Evolutionary conservation across 129 eudicot species (phyloP), one percentile per base, ranked within the genome.

Genomic region (Deinandra increscens): DNA sequence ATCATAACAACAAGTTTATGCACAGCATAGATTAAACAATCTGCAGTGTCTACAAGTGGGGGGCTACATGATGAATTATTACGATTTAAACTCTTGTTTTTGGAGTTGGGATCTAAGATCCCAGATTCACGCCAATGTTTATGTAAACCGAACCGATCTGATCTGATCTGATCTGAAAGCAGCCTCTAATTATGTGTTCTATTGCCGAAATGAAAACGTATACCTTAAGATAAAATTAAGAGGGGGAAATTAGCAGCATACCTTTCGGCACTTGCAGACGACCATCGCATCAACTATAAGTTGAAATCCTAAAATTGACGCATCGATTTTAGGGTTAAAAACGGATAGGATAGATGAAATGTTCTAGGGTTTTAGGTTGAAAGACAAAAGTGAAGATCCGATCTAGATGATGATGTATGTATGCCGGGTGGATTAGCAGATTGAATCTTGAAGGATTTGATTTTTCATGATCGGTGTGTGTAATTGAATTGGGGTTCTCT

Each of bases 241-340:
- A 39, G 33, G 58, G 37, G 38, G 18, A 8, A 43, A 53, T 11
- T 53, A 22, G 43, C 7, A 22, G 43, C 7, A 42, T 75, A 93
- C 98, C 91, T 93, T 93, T 64, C 96, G 95, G 90, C 98, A 93
- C 91, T 93, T 93, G 82, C 98, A 93, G 91, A 93, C 98, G 72
- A 93, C 98, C 98, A 93, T 93, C 49, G 86, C 78, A 82, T 77
- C 34, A 55, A 76, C 82, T 59, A 60, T 36, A 55, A 39, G 69
- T 63, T 36, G 55, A 73, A 46, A 61, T 13, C 71, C 70, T 63
- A 73, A 19, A 64, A 63, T 51, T 48, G 15, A 38, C 63, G 14
- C 78, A 64, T 64, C 43, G 31, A 26, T 26, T 26, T 26, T 26
- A 26, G 31, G 31, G 31, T 26, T 26, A 26, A 26, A 26, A 26